Evolutionary conservation across 2,329 filamentous ascomycete genomes (phyloP).

Genomic region (Juglanconis sp.): DNA sequence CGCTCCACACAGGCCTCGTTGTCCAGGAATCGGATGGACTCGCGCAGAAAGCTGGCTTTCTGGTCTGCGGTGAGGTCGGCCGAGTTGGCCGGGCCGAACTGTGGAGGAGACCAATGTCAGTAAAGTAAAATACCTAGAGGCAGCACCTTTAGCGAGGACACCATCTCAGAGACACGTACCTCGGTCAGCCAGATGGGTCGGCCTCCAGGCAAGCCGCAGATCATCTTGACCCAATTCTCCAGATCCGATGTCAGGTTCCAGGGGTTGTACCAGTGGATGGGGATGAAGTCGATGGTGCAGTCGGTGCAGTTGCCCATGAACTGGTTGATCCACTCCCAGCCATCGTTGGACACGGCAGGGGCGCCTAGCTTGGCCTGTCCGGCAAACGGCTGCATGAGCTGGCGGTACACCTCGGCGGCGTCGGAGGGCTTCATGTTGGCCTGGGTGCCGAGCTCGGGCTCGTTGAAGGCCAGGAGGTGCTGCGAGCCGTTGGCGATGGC

Average conservation of each 20-base stretch:
- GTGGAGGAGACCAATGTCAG: background rate
- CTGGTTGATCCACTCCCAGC: slow-evolving; percentile 38
- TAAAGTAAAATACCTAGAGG: background rate
- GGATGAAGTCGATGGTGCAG: slow-evolving; percentile 43
- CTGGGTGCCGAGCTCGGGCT: slow-evolving; percentile 22
- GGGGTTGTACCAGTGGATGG: slow-evolving; percentile 46
- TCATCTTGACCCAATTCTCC: slow-evolving; percentile 38
- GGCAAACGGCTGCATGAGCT: slow-evolving; percentile 43
- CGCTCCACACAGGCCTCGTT: slow-evolving; percentile 33
- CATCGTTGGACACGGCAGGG: slow-evolving; percentile 46
- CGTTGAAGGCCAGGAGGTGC: slow-evolving; percentile 25
- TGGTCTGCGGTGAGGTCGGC: slow-evolving; percentile 23
- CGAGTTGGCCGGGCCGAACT: background rate
- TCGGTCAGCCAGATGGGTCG: slow-evolving; percentile 46
- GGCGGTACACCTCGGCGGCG: slow-evolving; percentile 36
- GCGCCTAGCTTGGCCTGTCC: slow-evolving; percentile 41
- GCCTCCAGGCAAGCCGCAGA: slow-evolving; percentile 32
- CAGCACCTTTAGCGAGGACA: background rate
- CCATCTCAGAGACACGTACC: slow-evolving; percentile 10
- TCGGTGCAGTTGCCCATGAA: slow-evolving; percentile 40
- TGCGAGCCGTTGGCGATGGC: slow-evolving; percentile 17
- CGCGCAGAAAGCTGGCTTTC: slow-evolving; percentile 33
- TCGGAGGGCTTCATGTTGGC: slow-evolving; percentile 26
- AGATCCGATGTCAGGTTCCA: slow-evolving; percentile 36
- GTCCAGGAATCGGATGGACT: slow-evolving; percentile 43